Base-by-base conservation (phyloP, 331 rosid species). In the Acacia concinna region DNA sequence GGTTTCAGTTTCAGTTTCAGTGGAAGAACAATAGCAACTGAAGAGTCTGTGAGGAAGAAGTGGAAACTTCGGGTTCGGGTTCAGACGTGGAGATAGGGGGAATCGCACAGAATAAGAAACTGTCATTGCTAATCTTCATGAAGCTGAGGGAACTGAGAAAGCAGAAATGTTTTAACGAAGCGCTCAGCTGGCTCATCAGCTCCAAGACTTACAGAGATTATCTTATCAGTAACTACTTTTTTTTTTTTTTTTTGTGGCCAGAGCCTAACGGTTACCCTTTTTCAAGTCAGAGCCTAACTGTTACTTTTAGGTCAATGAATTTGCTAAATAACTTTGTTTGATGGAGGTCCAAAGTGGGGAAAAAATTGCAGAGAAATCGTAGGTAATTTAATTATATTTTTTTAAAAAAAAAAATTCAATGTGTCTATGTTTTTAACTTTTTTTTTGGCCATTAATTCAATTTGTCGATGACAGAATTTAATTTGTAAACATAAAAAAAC, bases 11-110 rank as follows among this genome's bases (percentile, higher is more conserved):
- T 40, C 44, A 40, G 44, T 2, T 10, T 76, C 77, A 41, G 78
- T 2, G 34, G 83, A 66, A 35, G 80, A 76, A 68, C 68, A 79
- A 70, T 65, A 79, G 82, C 86, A 85, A 9, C 20, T 68, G 72
- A 85, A 72, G 18, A 47, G 31, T 11, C 77, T 34, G 7, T 73
- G 76, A 64, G 83, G 77, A 0, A 72, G 74, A 56, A 47, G 15
- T 18, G 78, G 41, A 31, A 44, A 15, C 15, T 8, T 8, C 5
- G 13, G 66, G n/a, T 6, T 62, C 38, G 18, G 51, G 54, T 47
- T 25, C 31, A 31, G 69, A 54, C 31, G 23, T 23, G 73, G 68
- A n/a, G 78, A 49, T 17, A 70, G 23, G 28, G 49, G 66, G 69
- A 70, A 71, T 75, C 71, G 81, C 20, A 77, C 60, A 76, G 78